phyloP scores from a whole-genome alignment of 441 rosid species.

The Pelargonium australe region DNA sequence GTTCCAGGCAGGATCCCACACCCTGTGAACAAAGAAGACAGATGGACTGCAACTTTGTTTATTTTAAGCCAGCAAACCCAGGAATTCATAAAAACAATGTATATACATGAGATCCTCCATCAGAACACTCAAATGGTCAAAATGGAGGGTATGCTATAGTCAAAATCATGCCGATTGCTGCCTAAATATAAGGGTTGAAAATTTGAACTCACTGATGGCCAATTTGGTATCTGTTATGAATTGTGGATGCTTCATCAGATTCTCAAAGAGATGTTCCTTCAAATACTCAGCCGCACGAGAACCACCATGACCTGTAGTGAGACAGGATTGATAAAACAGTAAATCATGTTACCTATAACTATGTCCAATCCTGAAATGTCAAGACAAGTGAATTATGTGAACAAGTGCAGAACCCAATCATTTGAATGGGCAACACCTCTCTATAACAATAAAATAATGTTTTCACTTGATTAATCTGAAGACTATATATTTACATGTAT shows the following conservation, averaged over 20 bases:
- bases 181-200: conserved; percentile 9
- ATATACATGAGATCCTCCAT: conserved; percentile 17
- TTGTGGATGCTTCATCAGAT: conserved; percentile 80
- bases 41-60: conserved; percentile 2
- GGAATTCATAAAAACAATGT: conserved; percentile 10
- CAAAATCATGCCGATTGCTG: conserved; percentile 9
- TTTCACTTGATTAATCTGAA: not conserved
- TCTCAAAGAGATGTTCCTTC: conserved; percentile 86
- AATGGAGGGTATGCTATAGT: conserved; percentile 2
- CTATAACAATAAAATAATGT: not conserved
- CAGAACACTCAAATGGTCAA: not conserved
- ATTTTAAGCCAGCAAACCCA: conserved; percentile 8
- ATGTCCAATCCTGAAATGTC: not conserved
- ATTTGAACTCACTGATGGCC: conserved; percentile 59
- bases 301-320: conserved; percentile 88
- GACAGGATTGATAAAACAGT: conserved; percentile 1
- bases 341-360: not conserved
- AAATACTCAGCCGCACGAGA: conserved; percentile 94
- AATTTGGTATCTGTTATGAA: conserved; percentile 67
- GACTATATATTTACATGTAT: not conserved
- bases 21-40: conserved; percentile 13
- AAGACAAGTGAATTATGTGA: not conserved
- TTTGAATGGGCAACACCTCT: not conserved
- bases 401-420: conserved; percentile 1
- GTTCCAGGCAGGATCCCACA: conserved; percentile 6